Conservation (phyloP, 2,329 filamentous ascomycete genomes). For the Paramyrothecium sp. region DNA sequence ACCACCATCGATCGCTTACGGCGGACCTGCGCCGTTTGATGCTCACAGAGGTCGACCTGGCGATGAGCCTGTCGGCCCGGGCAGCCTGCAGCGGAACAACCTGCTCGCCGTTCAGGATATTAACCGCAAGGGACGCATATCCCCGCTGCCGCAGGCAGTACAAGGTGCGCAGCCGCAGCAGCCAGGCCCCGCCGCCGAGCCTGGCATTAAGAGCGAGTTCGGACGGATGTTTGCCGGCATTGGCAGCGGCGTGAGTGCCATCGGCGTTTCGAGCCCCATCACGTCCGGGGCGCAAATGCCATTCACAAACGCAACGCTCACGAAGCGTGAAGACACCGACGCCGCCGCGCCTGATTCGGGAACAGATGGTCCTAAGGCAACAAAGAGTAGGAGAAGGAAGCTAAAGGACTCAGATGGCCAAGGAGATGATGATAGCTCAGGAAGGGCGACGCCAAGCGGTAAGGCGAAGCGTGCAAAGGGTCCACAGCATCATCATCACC, state of each 20-base stretch:
- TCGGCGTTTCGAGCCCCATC: conserved; percentile 51
- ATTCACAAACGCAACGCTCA: conserved; percentile 42
- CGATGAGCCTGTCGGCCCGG: conserved; percentile 56
- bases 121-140: conserved; percentile 79
- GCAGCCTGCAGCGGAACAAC: conserved; percentile 57
- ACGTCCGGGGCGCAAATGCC: conserved; percentile 38
- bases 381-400: conserved; percentile 64
- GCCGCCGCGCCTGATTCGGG: conserved; percentile 40
- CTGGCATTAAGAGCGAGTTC: conserved; percentile 91
- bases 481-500: conserved; percentile 63
- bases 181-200: conserved; percentile 75
- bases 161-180: conserved; percentile 85
- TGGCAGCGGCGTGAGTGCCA: conserved; percentile 54
- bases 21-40: conserved; percentile 36
- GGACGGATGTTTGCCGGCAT: conserved; percentile 96
- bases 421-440: conserved; percentile 65
- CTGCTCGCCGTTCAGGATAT: conserved; percentile 79
- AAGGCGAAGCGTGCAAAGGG: conserved; percentile 68
- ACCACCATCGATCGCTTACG: conserved; percentile 51
- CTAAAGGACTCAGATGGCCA: conserved; percentile 66
- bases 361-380: conserved; percentile 38
- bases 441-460: conserved; percentile 58
- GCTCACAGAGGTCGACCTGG: conserved; percentile 33
- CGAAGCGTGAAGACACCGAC: conserved; percentile 54
- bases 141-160: conserved; percentile 88